These are phyloP conservation scores for Helotiales sp. DNA, from an alignment of 2,329 filamentous ascomycete genomes.

Conservation along the genomic window DNA sequence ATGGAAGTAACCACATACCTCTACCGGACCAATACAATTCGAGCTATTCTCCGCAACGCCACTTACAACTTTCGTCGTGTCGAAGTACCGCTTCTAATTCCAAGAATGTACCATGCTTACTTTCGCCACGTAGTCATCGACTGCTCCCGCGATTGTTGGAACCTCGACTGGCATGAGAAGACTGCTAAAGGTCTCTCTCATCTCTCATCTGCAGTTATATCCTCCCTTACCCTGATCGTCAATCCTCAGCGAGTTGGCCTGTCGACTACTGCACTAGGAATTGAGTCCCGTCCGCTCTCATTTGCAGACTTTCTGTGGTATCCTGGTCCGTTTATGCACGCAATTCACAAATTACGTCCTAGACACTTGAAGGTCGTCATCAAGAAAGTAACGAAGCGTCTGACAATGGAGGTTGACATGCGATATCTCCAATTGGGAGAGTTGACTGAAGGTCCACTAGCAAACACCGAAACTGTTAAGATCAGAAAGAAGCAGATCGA, in stretches of 20 bases:
- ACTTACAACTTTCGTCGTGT: not conserved
- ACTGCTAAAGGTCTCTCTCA: conserved; percentile 17
- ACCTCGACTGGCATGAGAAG: conserved; percentile 21
- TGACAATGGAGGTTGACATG: conserved; percentile 20
- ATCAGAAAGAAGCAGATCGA: not conserved
- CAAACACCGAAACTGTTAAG: conserved; percentile 10
- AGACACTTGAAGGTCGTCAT: conserved; percentile 27
- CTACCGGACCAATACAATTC: conserved; percentile 28
- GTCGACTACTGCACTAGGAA: conserved; percentile 15
- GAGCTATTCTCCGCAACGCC: conserved; percentile 21
- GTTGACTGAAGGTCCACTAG: not conserved
- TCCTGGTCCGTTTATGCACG: conserved; percentile 20
- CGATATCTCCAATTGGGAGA: not conserved
- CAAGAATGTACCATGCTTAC: conserved; percentile 7
- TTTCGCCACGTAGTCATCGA: conserved; percentile 27
- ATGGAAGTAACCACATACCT: conserved; percentile 25
- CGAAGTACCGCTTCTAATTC: conserved; percentile 4
- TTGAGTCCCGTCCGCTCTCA: conserved; percentile 16
- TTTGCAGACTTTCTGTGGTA: conserved; percentile 30
- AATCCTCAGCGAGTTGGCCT: conserved; percentile 17
- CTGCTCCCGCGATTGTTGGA: conserved; percentile 20
- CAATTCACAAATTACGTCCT: conserved; percentile 22
- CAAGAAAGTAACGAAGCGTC: conserved; percentile 19
- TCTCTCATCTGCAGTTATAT: conserved; percentile 18
- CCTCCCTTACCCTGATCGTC: conserved; percentile 26